Base-by-base conservation (phyloP, 805 yeast genomes). In the Monosporozyma yasuniensis region DNA sequence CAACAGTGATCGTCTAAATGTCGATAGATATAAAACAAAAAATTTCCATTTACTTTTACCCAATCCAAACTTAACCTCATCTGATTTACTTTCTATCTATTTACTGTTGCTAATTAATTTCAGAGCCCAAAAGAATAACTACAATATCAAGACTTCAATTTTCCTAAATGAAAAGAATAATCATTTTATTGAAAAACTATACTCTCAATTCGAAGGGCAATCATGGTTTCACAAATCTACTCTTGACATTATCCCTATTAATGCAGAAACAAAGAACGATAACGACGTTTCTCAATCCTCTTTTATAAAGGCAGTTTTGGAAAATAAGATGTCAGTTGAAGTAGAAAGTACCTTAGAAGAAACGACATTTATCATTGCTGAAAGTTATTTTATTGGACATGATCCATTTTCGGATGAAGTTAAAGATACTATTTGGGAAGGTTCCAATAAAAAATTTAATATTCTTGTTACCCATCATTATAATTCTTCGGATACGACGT, bases 71-170 rank as follows among this genome's bases (percentile, higher is more conserved):
- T 41, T 64, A 44, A 50, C 60, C 2, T 55, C 61, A 8, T 64
- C 69, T 1, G 69, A 65, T 46, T 56, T 58, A 42, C 50, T 64
- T 34, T 59, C 66, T 7, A 41, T 65, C 14, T 61, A 61, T 46
- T 14, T 60, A 6, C 49, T 62, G 21, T 46, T 64, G 3, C 44
- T 59, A 32, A 57, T 64, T 5, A 54, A 58, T 28, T 52, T 57
- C 42, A 53, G 56, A 19, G 54, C 54, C 18, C 43, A 50, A 2
- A 51, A 48, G 14, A 50, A 50, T 27, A 54, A 54, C 2, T 50
- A 53, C 47, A 48, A 43, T n/a, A 37, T 57, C 2, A 48, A 46
- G 3, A 54, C 54, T 3, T 52, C 56, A 1, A 54, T 63, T 16
- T 61, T 57, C 37, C 47, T 60, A 23, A 58, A 61, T 47, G 52